Conservation (phyloP, 2,329 filamentous ascomycete genomes). For the Monosporascus cannonballus region DNA sequence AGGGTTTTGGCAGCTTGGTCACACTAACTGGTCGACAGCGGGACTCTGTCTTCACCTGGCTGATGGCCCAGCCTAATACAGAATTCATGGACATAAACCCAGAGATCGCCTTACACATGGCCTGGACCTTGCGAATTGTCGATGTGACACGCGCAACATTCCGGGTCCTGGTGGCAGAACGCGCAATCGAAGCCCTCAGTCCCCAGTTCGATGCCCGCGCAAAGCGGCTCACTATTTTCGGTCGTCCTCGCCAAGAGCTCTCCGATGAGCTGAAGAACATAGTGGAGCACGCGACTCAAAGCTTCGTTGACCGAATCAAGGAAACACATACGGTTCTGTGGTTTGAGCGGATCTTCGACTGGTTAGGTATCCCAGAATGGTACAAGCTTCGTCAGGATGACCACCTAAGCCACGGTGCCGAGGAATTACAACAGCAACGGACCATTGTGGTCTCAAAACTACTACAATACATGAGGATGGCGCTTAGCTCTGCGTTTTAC, state of each 20-base stretch:
- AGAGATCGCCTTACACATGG: slow-evolving; percentile 55
- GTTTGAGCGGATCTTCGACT: slow-evolving; percentile 11
- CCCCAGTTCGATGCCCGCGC: neutral
- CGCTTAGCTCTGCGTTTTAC: neutral
- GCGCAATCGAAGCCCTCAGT: slow-evolving; percentile 31
- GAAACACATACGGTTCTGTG: slow-evolving; percentile 4
- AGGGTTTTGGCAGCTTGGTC: neutral
- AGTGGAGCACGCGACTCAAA: slow-evolving; percentile 52
- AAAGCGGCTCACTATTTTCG: slow-evolving; percentile 31
- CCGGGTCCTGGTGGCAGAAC: slow-evolving; percentile 56
- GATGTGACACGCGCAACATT: slow-evolving; percentile 45
- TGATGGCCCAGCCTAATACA: slow-evolving; percentile 47
- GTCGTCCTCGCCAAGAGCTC: slow-evolving; percentile 40
- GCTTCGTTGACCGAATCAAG: slow-evolving; percentile 41
- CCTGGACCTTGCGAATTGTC: slow-evolving; percentile 37
- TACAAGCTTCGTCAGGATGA: neutral
- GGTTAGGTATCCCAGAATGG: slow-evolving; percentile 13
- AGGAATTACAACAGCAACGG: neutral
- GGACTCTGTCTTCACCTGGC: slow-evolving; percentile 51
- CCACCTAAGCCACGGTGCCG: neutral
- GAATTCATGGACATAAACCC: slow-evolving; percentile 58
- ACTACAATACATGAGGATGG: slow-evolving; percentile 2
- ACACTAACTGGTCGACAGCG: slow-evolving; percentile 15
- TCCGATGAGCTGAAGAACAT: slow-evolving; percentile 50
- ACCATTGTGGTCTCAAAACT: neutral